Percentiles rank a stretch among this genome's conserved stretches.
phyloP scores from a whole-genome alignment of 148 eudicot genomes.

The Vaccinium darrowii region DNA sequence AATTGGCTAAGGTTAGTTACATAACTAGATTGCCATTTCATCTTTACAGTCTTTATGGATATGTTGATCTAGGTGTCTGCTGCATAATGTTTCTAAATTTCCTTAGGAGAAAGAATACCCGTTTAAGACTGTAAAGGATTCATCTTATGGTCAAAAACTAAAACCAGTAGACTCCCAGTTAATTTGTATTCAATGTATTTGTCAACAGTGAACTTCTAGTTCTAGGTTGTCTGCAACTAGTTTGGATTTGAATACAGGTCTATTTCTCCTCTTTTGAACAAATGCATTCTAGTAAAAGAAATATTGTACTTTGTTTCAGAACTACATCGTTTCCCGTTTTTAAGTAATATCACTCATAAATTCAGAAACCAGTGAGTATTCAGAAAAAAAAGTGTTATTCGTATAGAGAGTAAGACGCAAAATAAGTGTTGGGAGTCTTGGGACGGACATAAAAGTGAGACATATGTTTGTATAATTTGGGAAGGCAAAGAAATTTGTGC shows the following conservation, averaged over 20 bases:
- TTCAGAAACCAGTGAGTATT: not conserved
- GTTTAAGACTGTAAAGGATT: not conserved
- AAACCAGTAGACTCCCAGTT: not conserved
- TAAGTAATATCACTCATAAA: not conserved
- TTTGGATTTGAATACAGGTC: not conserved
- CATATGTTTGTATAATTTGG: not conserved
- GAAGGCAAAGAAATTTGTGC: not conserved
- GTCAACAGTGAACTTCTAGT: not conserved
- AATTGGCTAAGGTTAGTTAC: conserved; percentile 59
- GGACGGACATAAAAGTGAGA: not conserved
- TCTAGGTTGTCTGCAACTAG: not conserved
- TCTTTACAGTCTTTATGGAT: not conserved
- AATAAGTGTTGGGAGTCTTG: not conserved
- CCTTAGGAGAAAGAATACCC: not conserved
- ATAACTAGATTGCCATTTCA: not conserved
- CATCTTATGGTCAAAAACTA: not conserved
- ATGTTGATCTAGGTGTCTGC: conserved; percentile 2
- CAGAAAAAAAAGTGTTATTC: not conserved
- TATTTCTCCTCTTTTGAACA: not conserved
- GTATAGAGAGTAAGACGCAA: not conserved
- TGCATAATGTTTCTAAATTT: not conserved
- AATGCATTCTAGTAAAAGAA: not conserved
- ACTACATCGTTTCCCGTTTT: not conserved
- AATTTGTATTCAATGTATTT: not conserved
- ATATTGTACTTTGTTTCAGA: not conserved